Conservation (phyloP, 140 eudicot species). For the Stevia rebaudiana region DNA sequence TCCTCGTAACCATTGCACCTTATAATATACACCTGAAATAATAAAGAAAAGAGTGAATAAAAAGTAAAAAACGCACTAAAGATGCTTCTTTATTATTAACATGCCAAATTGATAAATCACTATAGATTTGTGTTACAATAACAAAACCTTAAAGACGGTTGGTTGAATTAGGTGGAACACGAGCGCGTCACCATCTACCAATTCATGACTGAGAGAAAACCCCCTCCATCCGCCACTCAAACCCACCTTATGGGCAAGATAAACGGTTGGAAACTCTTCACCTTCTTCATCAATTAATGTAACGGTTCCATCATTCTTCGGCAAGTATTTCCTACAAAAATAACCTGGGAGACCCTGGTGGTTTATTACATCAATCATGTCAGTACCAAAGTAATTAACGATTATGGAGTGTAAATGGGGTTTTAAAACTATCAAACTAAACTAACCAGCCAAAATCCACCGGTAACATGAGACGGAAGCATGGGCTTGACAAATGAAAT, state of each 20-base stretch:
- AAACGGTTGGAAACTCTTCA: conserved; percentile 54
- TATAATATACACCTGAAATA: conserved; percentile 44
- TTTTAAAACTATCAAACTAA: background rate
- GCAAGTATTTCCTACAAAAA: conserved; percentile 47
- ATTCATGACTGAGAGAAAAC: conserved; percentile 57
- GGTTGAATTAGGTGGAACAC: conserved; percentile 53
- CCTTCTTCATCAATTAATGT: conserved; percentile 64
- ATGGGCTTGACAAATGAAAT: conserved; percentile 74
- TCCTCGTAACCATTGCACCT: conserved; percentile 42
- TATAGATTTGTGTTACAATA: too few relatives aligned
- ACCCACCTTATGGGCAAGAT: conserved; percentile 47
- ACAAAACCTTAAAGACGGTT: conserved; percentile 46
- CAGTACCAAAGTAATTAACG: background rate
- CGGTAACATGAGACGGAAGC: conserved; percentile 91
- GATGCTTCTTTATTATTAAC: background rate
- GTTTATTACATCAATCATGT: conserved; percentile 13
- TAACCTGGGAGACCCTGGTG: conserved; percentile 65
- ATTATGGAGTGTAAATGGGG: background rate
- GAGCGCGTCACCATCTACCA: conserved; percentile 88
- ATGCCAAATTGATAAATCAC: background rate
- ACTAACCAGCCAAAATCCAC: conserved; percentile 90
- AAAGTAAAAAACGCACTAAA: background rate
- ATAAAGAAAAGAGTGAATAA: conserved; percentile 1
- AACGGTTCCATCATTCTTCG: conserved; percentile 46
- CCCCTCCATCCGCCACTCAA: conserved; percentile 92